Conservation (phyloP, 371 early-diverging fungal genomes). For the Lichtheimia hyalospora region DNA sequence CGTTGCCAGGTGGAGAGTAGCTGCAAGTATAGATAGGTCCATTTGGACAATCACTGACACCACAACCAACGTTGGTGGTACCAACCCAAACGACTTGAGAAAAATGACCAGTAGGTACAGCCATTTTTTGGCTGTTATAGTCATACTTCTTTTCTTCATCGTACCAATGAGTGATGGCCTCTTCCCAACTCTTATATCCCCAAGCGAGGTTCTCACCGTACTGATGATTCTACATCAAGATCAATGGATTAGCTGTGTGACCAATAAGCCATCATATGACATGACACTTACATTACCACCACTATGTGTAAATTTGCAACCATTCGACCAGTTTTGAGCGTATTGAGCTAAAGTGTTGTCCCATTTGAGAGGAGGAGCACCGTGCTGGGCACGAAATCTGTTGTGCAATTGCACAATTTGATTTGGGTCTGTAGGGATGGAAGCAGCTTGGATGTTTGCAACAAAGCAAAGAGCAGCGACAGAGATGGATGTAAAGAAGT, state of each 20-base stretch:
- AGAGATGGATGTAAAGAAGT: too few relatives aligned
- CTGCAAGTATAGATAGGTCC: conserved; percentile 47
- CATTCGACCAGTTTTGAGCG: conserved; percentile 47
- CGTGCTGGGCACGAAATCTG: conserved; percentile 41
- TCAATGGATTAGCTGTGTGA: not conserved
- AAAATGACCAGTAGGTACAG: conserved; percentile 44
- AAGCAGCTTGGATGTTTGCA: too few relatives aligned
- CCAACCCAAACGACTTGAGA: conserved; percentile 56
- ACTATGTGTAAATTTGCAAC: conserved; percentile 45
- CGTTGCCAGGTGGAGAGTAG: conserved; percentile 34
- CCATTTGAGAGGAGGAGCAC: conserved; percentile 48
- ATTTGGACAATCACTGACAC: conserved; percentile 39
- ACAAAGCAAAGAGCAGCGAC: too few relatives aligned
- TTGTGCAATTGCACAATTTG: conserved; percentile 40
- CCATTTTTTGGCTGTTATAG: conserved; percentile 30
- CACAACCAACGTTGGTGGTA: conserved; percentile 55
- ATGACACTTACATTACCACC: too few relatives aligned
- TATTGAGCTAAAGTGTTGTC: conserved; percentile 34
- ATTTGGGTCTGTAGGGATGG: not conserved
- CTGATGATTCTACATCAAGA: conserved; percentile 5
- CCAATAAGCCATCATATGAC: too few relatives aligned
- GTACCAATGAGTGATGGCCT: conserved; percentile 45
- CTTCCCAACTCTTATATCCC: conserved; percentile 32
- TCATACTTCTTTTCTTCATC: conserved; percentile 40
- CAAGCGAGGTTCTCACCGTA: conserved; percentile 54